Percentiles rank a stretch among this genome's conserved stretches.
Conservation (phyloP, 768 basidiomycete genomes). For the Chiua virens region DNA sequence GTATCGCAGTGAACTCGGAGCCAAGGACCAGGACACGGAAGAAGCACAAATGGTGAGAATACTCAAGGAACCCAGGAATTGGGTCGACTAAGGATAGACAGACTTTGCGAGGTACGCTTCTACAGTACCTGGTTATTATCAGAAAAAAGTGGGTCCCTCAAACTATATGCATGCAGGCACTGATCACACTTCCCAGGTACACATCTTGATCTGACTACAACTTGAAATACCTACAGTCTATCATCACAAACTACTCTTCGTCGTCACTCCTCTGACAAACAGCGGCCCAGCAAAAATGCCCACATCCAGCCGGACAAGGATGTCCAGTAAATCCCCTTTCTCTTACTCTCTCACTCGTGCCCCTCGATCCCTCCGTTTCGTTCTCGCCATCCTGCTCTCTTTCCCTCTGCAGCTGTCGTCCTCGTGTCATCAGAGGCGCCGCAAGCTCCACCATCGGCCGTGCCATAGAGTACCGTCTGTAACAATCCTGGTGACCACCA, state of each 20-base stretch:
- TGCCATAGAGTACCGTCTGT: slow-evolving; percentile 62
- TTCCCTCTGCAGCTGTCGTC: slow-evolving; percentile 23
- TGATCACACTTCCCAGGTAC: too few species aligned
- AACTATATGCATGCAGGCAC: too few species aligned
- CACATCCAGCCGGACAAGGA: slow-evolving; percentile 78
- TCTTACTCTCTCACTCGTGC: neutral
- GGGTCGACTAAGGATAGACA: slow-evolving; percentile 5
- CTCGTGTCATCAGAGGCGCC: slow-evolving; percentile 11
- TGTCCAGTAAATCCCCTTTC: slow-evolving; percentile 43
- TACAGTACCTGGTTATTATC: neutral
- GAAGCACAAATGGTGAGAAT: slow-evolving; percentile 55
- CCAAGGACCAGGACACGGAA: slow-evolving; percentile 40
- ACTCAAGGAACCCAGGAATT: slow-evolving; percentile 33
- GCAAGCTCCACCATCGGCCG: slow-evolving; percentile 53
- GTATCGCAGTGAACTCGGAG: slow-evolving; percentile 57
- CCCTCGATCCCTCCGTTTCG: slow-evolving; percentile 10
- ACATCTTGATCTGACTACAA: too few species aligned
- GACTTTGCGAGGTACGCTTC: too few species aligned
- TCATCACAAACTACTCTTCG: neutral
- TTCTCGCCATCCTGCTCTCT: slow-evolving; percentile 17
- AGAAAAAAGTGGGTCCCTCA: too few species aligned
- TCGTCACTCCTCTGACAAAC: slow-evolving; percentile 9
- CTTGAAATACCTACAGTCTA: too few species aligned
- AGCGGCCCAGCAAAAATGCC: slow-evolving; percentile 78
- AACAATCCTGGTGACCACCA: slow-evolving; percentile 81